Evolutionary conservation across 331 rosid genomes (phyloP).

Genomic region (Malus hybrid): DNA sequence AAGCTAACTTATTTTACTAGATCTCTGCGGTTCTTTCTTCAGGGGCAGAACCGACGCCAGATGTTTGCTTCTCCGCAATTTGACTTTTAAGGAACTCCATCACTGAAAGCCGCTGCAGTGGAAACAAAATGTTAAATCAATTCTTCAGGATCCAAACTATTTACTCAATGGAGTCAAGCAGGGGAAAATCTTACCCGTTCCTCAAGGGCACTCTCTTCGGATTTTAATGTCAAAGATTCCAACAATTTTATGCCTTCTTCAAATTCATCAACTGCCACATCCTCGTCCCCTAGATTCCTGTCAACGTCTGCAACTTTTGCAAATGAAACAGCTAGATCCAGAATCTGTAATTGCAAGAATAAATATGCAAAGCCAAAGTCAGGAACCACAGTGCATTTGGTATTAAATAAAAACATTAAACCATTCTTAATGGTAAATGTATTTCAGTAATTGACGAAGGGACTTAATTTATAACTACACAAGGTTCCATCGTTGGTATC

Average conservation of each 20-base stretch:
- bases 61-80: constrained; percentile 40
- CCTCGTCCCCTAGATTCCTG: constrained; percentile 72
- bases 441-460: background rate
- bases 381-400: constrained; percentile 7
- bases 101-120: constrained; percentile 65
- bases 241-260: constrained; percentile 76
- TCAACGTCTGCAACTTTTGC: constrained; percentile 95
- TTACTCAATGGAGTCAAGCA: background rate
- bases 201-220: constrained; percentile 55
- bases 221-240: constrained; percentile 54
- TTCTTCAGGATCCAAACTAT: background rate
- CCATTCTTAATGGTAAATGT: background rate
- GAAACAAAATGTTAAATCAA: constrained; percentile 5
- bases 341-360: constrained; percentile 38
- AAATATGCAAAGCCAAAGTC: constrained; percentile 3
- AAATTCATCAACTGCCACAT: constrained; percentile 58
- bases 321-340: constrained; percentile 82
- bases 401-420: too few relatives aligned
- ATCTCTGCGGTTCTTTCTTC: constrained; percentile 9
- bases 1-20: constrained; percentile 7
- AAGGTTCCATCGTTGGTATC: background rate
- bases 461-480: background rate
- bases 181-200: constrained; percentile 49
- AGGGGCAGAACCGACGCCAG: constrained; percentile 8
- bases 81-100: constrained; percentile 69